Conservation (phyloP, 257 asterid species). For the Phtheirospermum japonicum region DNA sequence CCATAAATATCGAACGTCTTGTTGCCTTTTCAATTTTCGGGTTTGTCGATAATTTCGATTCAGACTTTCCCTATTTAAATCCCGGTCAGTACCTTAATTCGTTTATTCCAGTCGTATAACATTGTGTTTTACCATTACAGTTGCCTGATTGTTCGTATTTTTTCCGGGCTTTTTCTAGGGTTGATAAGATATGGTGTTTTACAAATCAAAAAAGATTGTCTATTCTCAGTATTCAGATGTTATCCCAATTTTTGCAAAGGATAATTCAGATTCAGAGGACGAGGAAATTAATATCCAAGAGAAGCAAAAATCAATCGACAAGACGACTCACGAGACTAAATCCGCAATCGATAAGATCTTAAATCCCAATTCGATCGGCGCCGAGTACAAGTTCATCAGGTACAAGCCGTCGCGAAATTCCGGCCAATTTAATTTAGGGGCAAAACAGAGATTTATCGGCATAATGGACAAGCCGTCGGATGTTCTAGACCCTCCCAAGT, state of each 20-base stretch:
- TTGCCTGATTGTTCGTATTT: too few relatives aligned
- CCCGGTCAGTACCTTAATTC: too few relatives aligned
- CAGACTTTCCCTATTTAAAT: too few relatives aligned
- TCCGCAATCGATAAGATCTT: conserved; percentile 93
- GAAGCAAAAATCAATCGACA: conserved; percentile 72
- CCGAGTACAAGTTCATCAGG: conserved; percentile 87
- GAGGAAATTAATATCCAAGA: conserved; percentile 77
- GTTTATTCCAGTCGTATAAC: too few relatives aligned
- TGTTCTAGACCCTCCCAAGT: conserved; percentile 90
- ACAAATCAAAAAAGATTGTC: conserved; percentile 84
- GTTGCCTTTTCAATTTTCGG: too few relatives aligned
- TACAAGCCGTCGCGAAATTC: conserved; percentile 97
- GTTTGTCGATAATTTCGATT: too few relatives aligned
- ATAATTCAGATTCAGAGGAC: conserved; percentile 40
- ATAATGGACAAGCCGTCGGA: conserved; percentile 96
- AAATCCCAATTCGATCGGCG: conserved; percentile 81
- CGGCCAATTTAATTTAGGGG: conserved; percentile 91
- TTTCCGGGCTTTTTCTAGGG: too few relatives aligned
- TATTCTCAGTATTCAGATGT: conserved; percentile 75
- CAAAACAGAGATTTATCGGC: conserved; percentile 85
- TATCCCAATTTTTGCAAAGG: conserved; percentile 71
- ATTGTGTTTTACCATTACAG: too few relatives aligned
- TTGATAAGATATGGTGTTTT: too few relatives aligned
- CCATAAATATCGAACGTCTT: too few relatives aligned
- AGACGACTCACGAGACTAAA: conserved; percentile 70